Percentiles rank a stretch among this genome's conserved stretches.
phyloP scores from a whole-genome alignment of 108 stramenopile species.

The Cyclostephanos invisitatus region DNA sequence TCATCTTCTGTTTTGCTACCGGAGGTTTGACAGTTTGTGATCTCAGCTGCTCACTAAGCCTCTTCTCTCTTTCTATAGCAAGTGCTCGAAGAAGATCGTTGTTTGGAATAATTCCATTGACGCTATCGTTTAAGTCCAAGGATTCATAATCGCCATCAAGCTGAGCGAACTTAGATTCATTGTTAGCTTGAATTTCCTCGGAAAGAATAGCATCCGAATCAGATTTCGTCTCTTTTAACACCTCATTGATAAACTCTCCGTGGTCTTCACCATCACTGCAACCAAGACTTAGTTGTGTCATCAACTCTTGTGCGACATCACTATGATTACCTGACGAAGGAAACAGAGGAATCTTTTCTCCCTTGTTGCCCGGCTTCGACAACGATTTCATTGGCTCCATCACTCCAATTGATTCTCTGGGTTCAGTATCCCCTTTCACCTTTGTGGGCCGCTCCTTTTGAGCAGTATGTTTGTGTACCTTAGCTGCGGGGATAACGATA shows the following conservation, averaged over 20 bases:
- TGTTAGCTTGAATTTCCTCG: constrained; percentile 4
- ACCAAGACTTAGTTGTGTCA: constrained; percentile 59
- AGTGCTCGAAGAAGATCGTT: constrained; percentile 55
- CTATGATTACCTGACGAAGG: constrained; percentile 54
- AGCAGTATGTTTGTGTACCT: background rate
- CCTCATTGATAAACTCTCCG: constrained; percentile 37
- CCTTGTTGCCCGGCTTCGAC: constrained; percentile 42
- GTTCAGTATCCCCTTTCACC: background rate
- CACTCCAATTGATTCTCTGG: constrained; percentile 25
- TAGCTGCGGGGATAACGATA: constrained; percentile 16
- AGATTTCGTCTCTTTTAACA: constrained; percentile 22
- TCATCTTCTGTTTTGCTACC: constrained; percentile 34
- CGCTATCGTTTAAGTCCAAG: constrained; percentile 38
- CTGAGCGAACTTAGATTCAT: constrained; percentile 23
- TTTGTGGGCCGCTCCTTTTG: constrained; percentile 13
- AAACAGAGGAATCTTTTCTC: constrained; percentile 54
- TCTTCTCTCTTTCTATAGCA: constrained; percentile 62
- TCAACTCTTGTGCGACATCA: constrained; percentile 62
- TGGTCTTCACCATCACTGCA: constrained; percentile 52
- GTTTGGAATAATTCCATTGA: constrained; percentile 26
- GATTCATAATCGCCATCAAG: constrained; percentile 36
- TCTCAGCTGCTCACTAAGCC: constrained; percentile 29
- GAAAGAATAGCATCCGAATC: background rate
- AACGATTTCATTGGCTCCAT: constrained; percentile 58
- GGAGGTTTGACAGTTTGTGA: constrained; percentile 3